A percentile compares a stretch with the other conserved stretches of the same genome.
These are phyloP conservation scores for Neurospora sp. DNA, from an alignment of 2,329 filamentous ascomycete species.

Conservation along the genomic window DNA sequence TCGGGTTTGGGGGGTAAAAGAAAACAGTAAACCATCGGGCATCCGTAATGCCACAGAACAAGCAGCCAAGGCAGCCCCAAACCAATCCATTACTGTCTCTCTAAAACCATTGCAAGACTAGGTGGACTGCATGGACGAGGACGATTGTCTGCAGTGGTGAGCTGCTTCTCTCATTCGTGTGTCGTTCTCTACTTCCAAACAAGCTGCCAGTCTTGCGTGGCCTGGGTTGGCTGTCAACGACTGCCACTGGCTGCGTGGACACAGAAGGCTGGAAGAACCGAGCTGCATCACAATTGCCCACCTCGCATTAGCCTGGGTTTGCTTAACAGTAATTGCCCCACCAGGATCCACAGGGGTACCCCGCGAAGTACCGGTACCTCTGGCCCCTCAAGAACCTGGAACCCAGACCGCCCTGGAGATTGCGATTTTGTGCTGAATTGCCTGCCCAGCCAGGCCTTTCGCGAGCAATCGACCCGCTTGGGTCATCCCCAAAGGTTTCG, in stretches of 20 bases:
- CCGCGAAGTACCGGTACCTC: slow-evolving; percentile 22
- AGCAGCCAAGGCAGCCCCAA: background rate
- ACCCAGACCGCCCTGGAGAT: slow-evolving; percentile 15
- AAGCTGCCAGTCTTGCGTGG: background rate
- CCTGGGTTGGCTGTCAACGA: background rate
- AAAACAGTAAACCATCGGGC: background rate
- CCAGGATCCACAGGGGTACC: slow-evolving; percentile 5
- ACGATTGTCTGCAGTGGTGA: background rate
- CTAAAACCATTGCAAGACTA: background rate
- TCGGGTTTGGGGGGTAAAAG: background rate
- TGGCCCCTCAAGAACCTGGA: slow-evolving; percentile 1
- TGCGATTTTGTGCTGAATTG: background rate
- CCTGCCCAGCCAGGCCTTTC: background rate
- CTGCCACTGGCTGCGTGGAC: background rate
- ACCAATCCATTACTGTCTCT: background rate
- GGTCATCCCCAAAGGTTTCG: slow-evolving; percentile 23
- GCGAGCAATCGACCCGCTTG: slow-evolving; percentile 14
- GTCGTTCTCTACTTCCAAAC: background rate
- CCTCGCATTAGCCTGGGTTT: slow-evolving; percentile 1
- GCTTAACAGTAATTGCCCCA: slow-evolving; percentile 2
- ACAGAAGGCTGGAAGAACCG: background rate
- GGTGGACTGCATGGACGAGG: background rate
- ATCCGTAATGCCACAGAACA: background rate
- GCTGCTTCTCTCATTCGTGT: background rate
- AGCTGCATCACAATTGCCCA: background rate